Evolutionary conservation across 2,329 filamentous ascomycete species (phyloP).

Genomic region (Stagonosporopsis cucurbitacearum): DNA sequence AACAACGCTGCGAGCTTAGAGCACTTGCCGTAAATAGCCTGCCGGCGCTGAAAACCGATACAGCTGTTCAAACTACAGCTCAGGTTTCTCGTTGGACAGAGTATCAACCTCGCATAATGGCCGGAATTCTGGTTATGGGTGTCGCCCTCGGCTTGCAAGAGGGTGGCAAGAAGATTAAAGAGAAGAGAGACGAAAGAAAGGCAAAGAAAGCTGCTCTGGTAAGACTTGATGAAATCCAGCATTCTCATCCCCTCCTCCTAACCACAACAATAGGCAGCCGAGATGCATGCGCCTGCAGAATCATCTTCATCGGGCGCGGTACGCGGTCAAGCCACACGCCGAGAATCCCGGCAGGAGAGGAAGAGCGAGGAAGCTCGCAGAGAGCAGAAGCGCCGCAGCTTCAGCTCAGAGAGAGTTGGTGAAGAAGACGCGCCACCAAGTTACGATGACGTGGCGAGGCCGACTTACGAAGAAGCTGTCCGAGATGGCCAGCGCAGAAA

Average conservation of each 20-base stretch:
- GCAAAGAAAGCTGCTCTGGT: constrained; percentile 33
- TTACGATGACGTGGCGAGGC: constrained; percentile 22
- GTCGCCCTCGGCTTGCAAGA: constrained; percentile 31
- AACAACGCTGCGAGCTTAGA: constrained; percentile 6
- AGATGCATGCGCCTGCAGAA: constrained; percentile 11
- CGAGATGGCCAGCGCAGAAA: background rate
- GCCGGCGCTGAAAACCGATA: background rate
- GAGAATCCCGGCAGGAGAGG: constrained; percentile 4
- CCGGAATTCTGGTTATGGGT: constrained; percentile 27
- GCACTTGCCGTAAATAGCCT: background rate
- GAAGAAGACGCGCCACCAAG: constrained; percentile 22
- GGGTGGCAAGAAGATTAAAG: constrained; percentile 30
- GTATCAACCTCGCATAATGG: constrained; percentile 25
- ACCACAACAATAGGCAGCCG: constrained; percentile 15
- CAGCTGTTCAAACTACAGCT: background rate
- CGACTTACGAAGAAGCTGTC: constrained; percentile 15
- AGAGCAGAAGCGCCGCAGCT: constrained; percentile 20
- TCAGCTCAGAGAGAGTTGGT: constrained; percentile 19
- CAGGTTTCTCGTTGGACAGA: background rate
- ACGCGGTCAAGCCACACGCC: background rate
- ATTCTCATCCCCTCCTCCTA: background rate
- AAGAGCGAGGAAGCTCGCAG: constrained; percentile 23
- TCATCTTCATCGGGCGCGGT: constrained; percentile 10
- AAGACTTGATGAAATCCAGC: background rate
- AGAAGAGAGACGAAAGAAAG: constrained; percentile 31